phyloP scores from a whole-genome alignment of 768 basidiomycete genomes.

The Hygrophoropsis aurantiaca region DNA sequence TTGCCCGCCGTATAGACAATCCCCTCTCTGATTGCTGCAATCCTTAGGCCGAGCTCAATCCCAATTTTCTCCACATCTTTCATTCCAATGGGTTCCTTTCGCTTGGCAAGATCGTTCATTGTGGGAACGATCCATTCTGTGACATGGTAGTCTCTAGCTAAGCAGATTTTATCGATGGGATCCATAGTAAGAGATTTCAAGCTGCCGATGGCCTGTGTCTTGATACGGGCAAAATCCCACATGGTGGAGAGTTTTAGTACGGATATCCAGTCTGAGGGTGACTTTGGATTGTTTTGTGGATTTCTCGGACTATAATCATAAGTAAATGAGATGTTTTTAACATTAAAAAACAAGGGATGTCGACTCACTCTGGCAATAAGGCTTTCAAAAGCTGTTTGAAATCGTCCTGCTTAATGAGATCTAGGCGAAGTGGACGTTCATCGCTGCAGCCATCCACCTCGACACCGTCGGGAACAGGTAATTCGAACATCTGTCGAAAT shows the following conservation, averaged over 20 bases:
- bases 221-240: constrained; percentile 35
- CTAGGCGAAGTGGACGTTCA: neutral
- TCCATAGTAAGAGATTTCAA: constrained; percentile 18
- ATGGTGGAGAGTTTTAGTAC: constrained; percentile 39
- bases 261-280: constrained; percentile 31
- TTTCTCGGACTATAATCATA: neutral
- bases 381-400: neutral
- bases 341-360: neutral
- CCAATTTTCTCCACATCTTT: constrained; percentile 31
- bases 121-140: constrained; percentile 33
- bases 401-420: neutral
- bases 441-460: neutral
- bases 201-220: constrained; percentile 25
- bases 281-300: too few species aligned
- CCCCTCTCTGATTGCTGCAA: constrained; percentile 11
- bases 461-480: neutral
- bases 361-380: neutral
- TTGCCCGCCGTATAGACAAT: neutral
- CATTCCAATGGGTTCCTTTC: constrained; percentile 18
- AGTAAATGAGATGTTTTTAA: neutral
- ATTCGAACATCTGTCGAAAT: neutral
- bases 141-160: constrained; percentile 32
- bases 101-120: constrained; percentile 22
- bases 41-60: constrained; percentile 9
- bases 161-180: constrained; percentile 26